Evolutionary conservation across 352 stramenopile species (phyloP), one percentile per base, ranked within the genome.

Genomic region (Phytophthora pisi): DNA sequence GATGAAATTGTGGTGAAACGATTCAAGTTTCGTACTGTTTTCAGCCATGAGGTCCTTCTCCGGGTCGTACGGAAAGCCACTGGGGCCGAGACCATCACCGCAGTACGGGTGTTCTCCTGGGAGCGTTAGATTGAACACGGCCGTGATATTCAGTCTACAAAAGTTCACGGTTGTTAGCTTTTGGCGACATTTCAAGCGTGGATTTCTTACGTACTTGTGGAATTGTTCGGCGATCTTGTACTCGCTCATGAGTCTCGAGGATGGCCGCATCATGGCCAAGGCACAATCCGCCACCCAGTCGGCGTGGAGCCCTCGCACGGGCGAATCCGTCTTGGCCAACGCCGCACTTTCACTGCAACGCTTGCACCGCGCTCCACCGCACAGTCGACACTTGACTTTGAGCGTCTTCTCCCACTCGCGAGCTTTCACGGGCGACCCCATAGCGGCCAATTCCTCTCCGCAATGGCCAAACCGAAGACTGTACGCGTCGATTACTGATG

Each of bases 21-120:
- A 4, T 16, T 40, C 34, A 40, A 30, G 9, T 40, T 38, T 23
- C 68, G 31, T 68, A 97, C 90, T 97, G 57, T 87, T 92, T 64
- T 94, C 74, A 18, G 53, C 76, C 91, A 97, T 97, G 42, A 97
- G 71, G 54, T 95, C 85, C 9, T 68, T 91, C 47, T 97, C 91
- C 1, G 90, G 91, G 50, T 96, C 86, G 65, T 97, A 97, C 13
- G 91, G 90, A 61, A 97, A 97, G 2, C 89, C 88, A 42, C 81
- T 93, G 6, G 67, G 46, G 0, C 78, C 81, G 51, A 96, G 74
- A 0, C 84, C 88, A 47, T 96, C 89, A n/a, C 91, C 91, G 54
- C 89, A 97, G 68, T 96, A 93, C 3, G 91, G 91, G 34, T 97
- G 90, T 64, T 97, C 91, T n/a, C 91, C 90, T 7, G 91, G 89